Base-by-base conservation (phyloP, 495 filamentous ascomycete species). In the Neurospora sp. region DNA sequence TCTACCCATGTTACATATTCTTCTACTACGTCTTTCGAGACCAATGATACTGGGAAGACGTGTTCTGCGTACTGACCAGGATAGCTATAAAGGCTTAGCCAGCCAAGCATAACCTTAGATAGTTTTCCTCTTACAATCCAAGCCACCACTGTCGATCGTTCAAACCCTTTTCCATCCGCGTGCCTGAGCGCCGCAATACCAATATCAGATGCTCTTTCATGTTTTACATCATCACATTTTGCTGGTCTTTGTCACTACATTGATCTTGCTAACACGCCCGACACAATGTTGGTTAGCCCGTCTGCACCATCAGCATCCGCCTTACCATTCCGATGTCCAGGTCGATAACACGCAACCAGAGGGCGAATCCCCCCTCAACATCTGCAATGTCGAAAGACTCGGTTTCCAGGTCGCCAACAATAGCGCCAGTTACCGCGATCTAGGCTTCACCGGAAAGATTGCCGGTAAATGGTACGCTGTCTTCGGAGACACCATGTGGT, bases 381-480 rank as follows among this genome's bases (percentile, higher is more conserved):
- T 74, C 35, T 74, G 74, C 70, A 45, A 61, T 5, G 76, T 76
- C 12, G 17, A 71, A 40, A 76, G 71, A 48, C 79, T 83, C 9
- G 82, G 82, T 31, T 76, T 76, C 72, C 82, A 84, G 59, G 72
- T 61, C 17, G 75, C 80, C 39, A 73, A 72, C 45, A 83, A 83
- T 72, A 82, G 78, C 76, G 82, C 79, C 76, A 78, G 75, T 40
- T 76, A 78, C 41, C 80, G 82, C 20, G 82, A 83, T 70, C 76
- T 83, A n/a, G 82, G 82, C 31, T 84, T 83, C 75, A 78, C 82
- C 0, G 82, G 81, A 14, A 61, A 76, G n/a, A 45, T 84, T 1
- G 72, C 74, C 1, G 77, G 81, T 3, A 76, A 77, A 69, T 83
- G 81, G 81, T 83, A 82, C 59, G 76, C 78, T 42, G 65, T 83